Evolutionary conservation across 1,284 basidiomycete species (phyloP), one percentile per base, ranked within the genome.

Genomic region (Austropuccinia psidii): DNA sequence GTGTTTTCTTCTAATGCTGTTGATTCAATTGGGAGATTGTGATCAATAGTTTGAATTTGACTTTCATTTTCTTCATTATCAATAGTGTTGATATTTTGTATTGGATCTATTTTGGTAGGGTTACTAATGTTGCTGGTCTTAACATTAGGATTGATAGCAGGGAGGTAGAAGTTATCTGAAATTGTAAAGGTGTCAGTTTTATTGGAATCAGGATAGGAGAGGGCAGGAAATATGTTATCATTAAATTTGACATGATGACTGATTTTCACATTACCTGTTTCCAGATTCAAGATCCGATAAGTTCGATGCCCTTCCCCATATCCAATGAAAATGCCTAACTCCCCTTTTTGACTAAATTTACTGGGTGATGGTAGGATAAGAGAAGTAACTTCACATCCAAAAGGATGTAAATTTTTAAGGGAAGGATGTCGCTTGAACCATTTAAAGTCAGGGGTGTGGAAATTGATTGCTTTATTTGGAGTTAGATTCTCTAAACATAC

Each of bases 241-340:
- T 45, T 43, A 33, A 62, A 47, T 47, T 62, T 62, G 24, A 62
- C 24, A 21, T 62, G 54, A 57, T 57, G 54, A 33, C 27, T 57
- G 29, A 33, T 57, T 7, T 9, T 21, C 6, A 57, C 29, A 33
- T 57, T 57, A 57, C 54, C 54, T 60, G 57, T 39, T n/a, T 60
- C 35, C 21, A n/a, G n/a, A 60, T 60, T 24, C 57, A 60, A 19
- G 11, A 60, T 27, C 35, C 57, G n/a, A 27, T 60, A 60, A 9
- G 57, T 5, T 24, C 57, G 37, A 37, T 60, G 57, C 15, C 58
- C 37, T 7, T 62, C 11, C 58, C 58, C 35, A 27, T 62, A 57
- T 9, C 54, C 54, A 13, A 57, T 13, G 21, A 57, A 33, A 33
- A 57, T 57, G 27, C 54, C 54, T 11, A 8, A 27, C 47, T 37